Base-by-base conservation (phyloP, 768 basidiomycete species). In the Hericium rajendrae region DNA sequence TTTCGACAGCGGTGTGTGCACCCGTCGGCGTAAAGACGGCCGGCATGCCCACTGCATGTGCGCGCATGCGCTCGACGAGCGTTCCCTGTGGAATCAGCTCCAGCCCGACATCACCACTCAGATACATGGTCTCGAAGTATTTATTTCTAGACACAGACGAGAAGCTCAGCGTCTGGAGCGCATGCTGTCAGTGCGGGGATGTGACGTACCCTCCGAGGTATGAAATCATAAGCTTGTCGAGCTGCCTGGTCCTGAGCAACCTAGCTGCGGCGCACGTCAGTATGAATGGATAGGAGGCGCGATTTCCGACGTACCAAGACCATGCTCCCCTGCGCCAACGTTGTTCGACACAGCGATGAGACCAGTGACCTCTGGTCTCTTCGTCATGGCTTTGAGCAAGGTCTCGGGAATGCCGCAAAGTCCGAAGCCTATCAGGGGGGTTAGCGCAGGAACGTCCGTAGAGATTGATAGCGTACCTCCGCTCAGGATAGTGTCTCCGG, bases 61-160 rank as follows among this genome's bases (percentile, higher is more conserved):
- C 88, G 41, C 90, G 85, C 62, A 93, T 77, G 58, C 91, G 85
- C 67, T 94, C 92, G 18, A 86, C 82, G 53, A 94, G 81, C 8
- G 90, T 93, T n/a, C 91, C 92, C 71, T 94, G 92, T 6, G 92
- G 92, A 18, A 88, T 88, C 15, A 94, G 84, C 67, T 94, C 92
- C 51, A 94, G 73, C 12, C 85, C 83, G 58, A 94, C 82, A 59
- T 86, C 74, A 53, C 92, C 92, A 6, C 78, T 77, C 55, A 94
- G 80, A 70, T 89, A 94, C 60, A 82, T 73, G 11, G 78, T 69
- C 72, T 92, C 91, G 58, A 94, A 90, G 58, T 79, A 79, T 73
- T 92, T 91, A 74, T 91, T 92, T 55, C 88, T 90, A 64, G 13
- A 58, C 48, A 13, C n/a, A 16, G n/a, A 2, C 9, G 20, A n/a